phyloP scores from a whole-genome alignment of 768 basidiomycete species.

The Lentinula edodes region DNA sequence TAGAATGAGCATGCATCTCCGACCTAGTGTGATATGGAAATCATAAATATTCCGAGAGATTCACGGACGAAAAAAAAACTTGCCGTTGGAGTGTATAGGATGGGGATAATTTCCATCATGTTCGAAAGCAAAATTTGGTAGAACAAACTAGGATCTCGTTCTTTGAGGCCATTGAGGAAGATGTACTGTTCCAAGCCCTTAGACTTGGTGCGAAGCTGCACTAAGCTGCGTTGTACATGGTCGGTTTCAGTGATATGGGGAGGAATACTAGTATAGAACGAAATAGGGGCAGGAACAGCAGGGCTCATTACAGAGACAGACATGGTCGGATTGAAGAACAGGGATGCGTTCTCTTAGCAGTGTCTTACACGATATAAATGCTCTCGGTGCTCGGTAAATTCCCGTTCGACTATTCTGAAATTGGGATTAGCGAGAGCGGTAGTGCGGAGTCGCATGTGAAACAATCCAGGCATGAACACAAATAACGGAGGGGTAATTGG shows the following conservation, averaged over 20 bases:
- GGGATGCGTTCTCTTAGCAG: background rate
- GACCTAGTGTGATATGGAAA: slow-evolving; percentile 29
- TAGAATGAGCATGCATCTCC: slow-evolving; percentile 72
- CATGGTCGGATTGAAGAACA: background rate
- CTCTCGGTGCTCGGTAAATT: background rate
- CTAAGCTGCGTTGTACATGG: slow-evolving; percentile 51
- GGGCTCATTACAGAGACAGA: slow-evolving; percentile 7
- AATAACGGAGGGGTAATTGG: slow-evolving; percentile 1
- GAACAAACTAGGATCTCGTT: slow-evolving; percentile 59
- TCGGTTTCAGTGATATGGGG: slow-evolving; percentile 44
- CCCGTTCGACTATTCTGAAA: background rate
- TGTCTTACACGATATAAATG: background rate
- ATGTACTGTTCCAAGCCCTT: slow-evolving; percentile 64
- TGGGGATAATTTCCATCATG: slow-evolving; percentile 62
- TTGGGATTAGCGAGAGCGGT: background rate
- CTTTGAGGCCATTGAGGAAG: slow-evolving; percentile 59
- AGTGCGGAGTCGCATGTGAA: slow-evolving; percentile 3
- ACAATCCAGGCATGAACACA: background rate
- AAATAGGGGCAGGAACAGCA: slow-evolving; percentile 19
- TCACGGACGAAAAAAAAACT: background rate
- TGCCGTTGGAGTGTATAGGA: slow-evolving; percentile 75
- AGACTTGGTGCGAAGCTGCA: slow-evolving; percentile 52
- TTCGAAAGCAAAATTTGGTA: slow-evolving; percentile 58
- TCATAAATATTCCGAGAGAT: background rate
- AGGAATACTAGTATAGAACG: slow-evolving; percentile 27